These are phyloP conservation scores for Aspergillus arachidicola DNA, from an alignment of 2,329 filamentous ascomycete genomes.

Conservation along the genomic window DNA sequence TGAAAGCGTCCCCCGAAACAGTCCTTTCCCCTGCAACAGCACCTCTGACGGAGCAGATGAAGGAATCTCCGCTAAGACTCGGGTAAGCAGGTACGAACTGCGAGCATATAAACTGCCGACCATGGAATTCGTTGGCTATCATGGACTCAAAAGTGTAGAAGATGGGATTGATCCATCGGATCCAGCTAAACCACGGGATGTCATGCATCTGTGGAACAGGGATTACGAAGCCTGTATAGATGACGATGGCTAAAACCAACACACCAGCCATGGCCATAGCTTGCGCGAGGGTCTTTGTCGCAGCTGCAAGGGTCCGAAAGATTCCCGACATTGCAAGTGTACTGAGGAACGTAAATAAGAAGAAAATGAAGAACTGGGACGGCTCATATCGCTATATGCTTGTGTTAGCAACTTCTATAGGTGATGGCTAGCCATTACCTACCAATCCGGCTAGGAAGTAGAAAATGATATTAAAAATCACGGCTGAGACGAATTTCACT, in stretches of 20 bases:
- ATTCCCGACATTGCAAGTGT: constrained; percentile 62
- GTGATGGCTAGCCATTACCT: constrained; percentile 10
- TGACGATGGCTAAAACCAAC: constrained; percentile 59
- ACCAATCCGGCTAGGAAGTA: constrained; percentile 84
- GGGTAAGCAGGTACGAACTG: constrained; percentile 49
- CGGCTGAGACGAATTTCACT: constrained; percentile 72
- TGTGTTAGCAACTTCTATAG: constrained; percentile 15
- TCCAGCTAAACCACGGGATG: constrained; percentile 67
- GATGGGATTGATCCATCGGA: constrained; percentile 67
- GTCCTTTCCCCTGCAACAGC: constrained; percentile 56
- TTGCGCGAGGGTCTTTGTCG: constrained; percentile 63
- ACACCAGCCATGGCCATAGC: constrained; percentile 62
- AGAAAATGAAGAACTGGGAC: constrained; percentile 63
- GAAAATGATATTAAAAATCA: constrained; percentile 76
- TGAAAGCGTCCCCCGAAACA: constrained; percentile 65
- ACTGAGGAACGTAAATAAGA: constrained; percentile 62
- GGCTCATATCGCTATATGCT: constrained; percentile 35
- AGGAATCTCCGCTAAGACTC: constrained; percentile 48
- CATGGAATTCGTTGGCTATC: constrained; percentile 60
- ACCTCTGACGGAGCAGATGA: constrained; percentile 58
- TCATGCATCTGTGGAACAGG: constrained; percentile 56
- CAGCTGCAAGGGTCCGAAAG: constrained; percentile 61
- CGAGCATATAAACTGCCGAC: constrained; percentile 60
- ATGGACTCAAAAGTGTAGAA: constrained; percentile 67
- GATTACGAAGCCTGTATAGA: constrained; percentile 70